phyloP scores from a whole-genome alignment of 2,329 filamentous ascomycete species.

The Colletotrichum godetiae region DNA sequence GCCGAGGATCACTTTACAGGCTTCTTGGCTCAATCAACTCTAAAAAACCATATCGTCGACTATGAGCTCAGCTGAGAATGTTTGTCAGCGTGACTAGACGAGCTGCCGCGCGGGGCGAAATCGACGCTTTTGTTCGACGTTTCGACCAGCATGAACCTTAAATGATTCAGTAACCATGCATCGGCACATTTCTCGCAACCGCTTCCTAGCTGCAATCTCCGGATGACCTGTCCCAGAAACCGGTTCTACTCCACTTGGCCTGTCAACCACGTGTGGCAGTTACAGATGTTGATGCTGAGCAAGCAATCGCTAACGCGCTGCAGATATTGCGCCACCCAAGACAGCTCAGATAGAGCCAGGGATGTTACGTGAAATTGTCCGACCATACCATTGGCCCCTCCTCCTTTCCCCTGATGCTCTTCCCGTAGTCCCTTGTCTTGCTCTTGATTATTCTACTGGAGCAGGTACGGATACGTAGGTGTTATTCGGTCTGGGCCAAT shows the following conservation, averaged over 20 bases:
- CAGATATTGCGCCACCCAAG: slow-evolving; percentile 8
- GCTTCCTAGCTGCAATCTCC: slow-evolving; percentile 15
- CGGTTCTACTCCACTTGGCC: neutral
- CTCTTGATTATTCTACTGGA: neutral
- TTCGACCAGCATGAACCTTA: slow-evolving; percentile 9
- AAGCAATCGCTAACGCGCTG: slow-evolving; percentile 22
- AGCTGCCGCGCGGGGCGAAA: slow-evolving; percentile 4
- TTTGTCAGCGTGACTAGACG: neutral
- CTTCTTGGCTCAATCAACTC: neutral
- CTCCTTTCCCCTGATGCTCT: neutral
- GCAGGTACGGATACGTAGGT: neutral
- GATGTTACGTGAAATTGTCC: neutral
- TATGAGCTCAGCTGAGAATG: neutral
- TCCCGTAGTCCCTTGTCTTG: neutral
- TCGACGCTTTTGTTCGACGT: neutral
- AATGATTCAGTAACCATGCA: slow-evolving; percentile 23
- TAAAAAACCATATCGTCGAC: neutral
- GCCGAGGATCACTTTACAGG: neutral
- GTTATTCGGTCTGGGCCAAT: neutral
- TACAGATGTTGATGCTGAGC: slow-evolving; percentile 9
- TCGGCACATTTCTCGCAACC: slow-evolving; percentile 5
- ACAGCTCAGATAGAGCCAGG: neutral
- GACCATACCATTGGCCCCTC: neutral
- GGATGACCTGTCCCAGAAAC: neutral
- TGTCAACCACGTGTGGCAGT: slow-evolving; percentile 17